phyloP scores from a whole-genome alignment of 108 stramenopile genomes.

The Chaetoceros muelleri region DNA sequence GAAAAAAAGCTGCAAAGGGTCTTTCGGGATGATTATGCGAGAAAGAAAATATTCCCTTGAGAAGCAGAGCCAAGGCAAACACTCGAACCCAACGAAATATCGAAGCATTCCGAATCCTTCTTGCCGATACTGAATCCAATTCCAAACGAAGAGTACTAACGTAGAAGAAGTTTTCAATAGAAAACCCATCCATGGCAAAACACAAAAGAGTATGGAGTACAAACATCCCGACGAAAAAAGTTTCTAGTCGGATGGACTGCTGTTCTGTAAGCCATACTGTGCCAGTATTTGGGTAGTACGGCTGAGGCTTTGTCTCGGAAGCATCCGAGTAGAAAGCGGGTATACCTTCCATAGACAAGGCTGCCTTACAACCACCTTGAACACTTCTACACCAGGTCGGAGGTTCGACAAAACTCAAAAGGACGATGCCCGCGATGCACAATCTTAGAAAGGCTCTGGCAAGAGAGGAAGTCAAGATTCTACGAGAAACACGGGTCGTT shows the following conservation, averaged over 20 bases:
- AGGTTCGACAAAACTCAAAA: constrained; percentile 59
- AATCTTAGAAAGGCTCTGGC: constrained; percentile 13
- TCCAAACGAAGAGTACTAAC: constrained; percentile 10
- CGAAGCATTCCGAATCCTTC: neutral
- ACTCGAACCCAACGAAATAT: constrained; percentile 5
- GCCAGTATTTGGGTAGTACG: constrained; percentile 48
- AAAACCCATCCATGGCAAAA: constrained; percentile 47
- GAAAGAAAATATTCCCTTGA: neutral
- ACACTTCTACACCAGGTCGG: constrained; percentile 55
- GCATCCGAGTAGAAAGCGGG: constrained; percentile 21
- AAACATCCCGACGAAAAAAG: constrained; percentile 26
- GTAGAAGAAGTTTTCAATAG: constrained; percentile 25
- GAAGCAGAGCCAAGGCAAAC: neutral
- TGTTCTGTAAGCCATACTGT: constrained; percentile 31
- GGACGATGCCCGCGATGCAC: constrained; percentile 29
- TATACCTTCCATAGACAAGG: constrained; percentile 14
- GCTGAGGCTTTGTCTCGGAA: constrained; percentile 3
- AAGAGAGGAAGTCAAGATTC: constrained; percentile 16
- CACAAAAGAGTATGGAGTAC: constrained; percentile 18
- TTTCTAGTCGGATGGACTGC: constrained; percentile 30
- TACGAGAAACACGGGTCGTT: constrained; percentile 26
- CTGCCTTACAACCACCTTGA: constrained; percentile 18
- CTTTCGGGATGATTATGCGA: neutral
- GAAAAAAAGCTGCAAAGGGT: neutral
- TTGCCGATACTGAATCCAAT: constrained; percentile 3